A percentile compares a stretch with the other conserved stretches of the same genome.
These are phyloP conservation scores for Populus hybrid DNA, from an alignment of 441 rosid species.

Conservation along the genomic window DNA sequence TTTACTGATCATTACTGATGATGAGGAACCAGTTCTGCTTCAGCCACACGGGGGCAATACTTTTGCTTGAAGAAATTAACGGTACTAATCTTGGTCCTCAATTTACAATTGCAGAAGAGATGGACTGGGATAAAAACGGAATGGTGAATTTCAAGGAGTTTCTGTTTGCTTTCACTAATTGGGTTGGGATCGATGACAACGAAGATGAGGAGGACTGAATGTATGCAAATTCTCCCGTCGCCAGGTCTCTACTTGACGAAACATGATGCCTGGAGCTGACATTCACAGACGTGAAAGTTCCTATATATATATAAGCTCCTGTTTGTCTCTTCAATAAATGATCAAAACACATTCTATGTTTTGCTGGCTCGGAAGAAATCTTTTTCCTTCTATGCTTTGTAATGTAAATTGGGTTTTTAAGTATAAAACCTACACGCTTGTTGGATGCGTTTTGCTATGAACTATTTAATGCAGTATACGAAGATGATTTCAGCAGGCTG, in stretches of 20 bases:
- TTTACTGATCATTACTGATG: too few relatives aligned
- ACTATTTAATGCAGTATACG: too few relatives aligned
- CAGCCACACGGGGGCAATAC: too few relatives aligned
- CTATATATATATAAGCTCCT: not conserved
- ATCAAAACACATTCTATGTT: conserved; percentile 5
- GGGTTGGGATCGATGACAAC: conserved; percentile 75
- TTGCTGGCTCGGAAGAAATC: not conserved
- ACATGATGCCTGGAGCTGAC: not conserved
- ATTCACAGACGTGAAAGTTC: conserved; percentile 12
- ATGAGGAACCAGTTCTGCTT: not conserved
- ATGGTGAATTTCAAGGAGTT: conserved; percentile 90
- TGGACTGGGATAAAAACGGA: conserved; percentile 96
- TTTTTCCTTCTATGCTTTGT: conserved; percentile 1
- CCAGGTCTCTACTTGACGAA: not conserved
- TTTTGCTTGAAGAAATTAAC: too few relatives aligned
- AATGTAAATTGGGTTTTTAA: conserved; percentile 10
- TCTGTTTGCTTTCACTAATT: conserved; percentile 77
- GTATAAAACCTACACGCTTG: not conserved
- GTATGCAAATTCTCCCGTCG: too few relatives aligned
- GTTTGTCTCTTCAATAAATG: conserved; percentile 14
- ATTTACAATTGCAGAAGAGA: conserved; percentile 64
- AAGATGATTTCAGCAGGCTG: too few relatives aligned
- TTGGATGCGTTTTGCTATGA: too few relatives aligned
- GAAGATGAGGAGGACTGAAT: conserved; percentile 55
- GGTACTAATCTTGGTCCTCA: not conserved